Base-by-base conservation (phyloP, 2,329 filamentous ascomycete species). In the Fusarium proliferatum region DNA sequence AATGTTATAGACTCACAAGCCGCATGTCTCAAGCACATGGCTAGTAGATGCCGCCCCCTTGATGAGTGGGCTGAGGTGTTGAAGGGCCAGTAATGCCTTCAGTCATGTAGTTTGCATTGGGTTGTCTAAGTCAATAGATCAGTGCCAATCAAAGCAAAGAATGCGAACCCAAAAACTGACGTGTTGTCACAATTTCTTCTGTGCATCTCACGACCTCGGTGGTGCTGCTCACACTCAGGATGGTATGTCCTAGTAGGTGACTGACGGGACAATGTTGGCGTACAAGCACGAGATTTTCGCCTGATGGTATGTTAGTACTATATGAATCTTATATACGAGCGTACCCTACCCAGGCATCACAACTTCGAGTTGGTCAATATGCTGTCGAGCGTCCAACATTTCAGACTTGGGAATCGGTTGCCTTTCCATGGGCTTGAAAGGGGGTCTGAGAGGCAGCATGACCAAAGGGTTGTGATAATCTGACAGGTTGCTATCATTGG, bases 51-150 rank as follows among this genome's bases (percentile, higher is more conserved):
- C 63, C 64, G 13, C 62, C 66, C 52, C 69, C 69, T 63, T 76
- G 72, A 38, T 76, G 75, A 39, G 73, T 59, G 21, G 63, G 43
- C 46, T 28, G 61, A 60, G 71, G 74, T 33, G 67, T 67, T 11
- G 46, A 30, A 19, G 69, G 74, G 13, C 46, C 42, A 33, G 21
- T 17, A 5, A 23, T 43, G 38, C 62, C 59, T 21, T 67, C 59
- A 21, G 53, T 59, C 23, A 53, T 59, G 43, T 64, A 41, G 26
- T 61, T 69, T 11, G 57, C 41, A 38, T 26, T 46, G 11, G 53
- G 19, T 23, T 30, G 28, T 34, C 70, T 75, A 19, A 33, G 53
- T 15, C 21, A 43, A n/a, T 28, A 10, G 23, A 43, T 67, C 11
- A 65, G 65, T 30, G 45, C 39, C n/a, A 33, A 30, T 38, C 21